Conservation (phyloP, 106 monocot species). For the Amphibolis antarctica region DNA sequence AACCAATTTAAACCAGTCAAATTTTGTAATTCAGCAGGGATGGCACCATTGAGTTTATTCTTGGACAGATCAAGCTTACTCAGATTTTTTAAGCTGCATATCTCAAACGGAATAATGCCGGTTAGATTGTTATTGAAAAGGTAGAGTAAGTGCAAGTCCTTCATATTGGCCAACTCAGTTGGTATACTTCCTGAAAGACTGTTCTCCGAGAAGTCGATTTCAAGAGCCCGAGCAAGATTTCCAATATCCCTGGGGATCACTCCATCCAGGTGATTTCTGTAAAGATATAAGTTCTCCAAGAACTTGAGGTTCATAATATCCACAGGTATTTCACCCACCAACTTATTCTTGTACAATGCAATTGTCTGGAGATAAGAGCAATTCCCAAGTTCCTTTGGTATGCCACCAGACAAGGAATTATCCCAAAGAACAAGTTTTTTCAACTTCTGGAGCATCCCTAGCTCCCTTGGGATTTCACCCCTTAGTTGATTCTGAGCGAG, state of each 20-base stretch:
- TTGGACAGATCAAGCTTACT: slow-evolving; percentile 88
- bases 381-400: slow-evolving; percentile 69
- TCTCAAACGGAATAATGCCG: slow-evolving; percentile 48
- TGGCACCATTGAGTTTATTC: slow-evolving; percentile 54
- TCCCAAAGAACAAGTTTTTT: slow-evolving; percentile 49
- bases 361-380: slow-evolving; percentile 48
- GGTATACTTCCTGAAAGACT: slow-evolving; percentile 63
- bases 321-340: slow-evolving; percentile 52
- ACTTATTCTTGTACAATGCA: slow-evolving; percentile 85
- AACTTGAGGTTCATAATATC: slow-evolving; percentile 48
- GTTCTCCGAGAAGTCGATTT: slow-evolving; percentile 97
- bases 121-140: slow-evolving; percentile 78
- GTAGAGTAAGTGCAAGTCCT: slow-evolving; percentile 50
- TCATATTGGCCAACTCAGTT: slow-evolving; percentile 40
- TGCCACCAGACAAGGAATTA: slow-evolving; percentile 48
- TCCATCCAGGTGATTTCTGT: slow-evolving; percentile 78
- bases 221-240: slow-evolving; percentile 43
- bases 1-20: slow-evolving; percentile 53
- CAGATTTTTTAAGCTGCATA: slow-evolving; percentile 52
- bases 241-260: slow-evolving; percentile 72
- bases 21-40: slow-evolving; percentile 70
- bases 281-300: slow-evolving; percentile 63
- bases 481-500: slow-evolving; percentile 76
- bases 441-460: slow-evolving; percentile 46
- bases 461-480: slow-evolving; percentile 59